Percentiles rank a stretch among this genome's conserved stretches.
Conservation (phyloP, 2,329 filamentous ascomycete genomes). For the Calonectria fujianensis region DNA sequence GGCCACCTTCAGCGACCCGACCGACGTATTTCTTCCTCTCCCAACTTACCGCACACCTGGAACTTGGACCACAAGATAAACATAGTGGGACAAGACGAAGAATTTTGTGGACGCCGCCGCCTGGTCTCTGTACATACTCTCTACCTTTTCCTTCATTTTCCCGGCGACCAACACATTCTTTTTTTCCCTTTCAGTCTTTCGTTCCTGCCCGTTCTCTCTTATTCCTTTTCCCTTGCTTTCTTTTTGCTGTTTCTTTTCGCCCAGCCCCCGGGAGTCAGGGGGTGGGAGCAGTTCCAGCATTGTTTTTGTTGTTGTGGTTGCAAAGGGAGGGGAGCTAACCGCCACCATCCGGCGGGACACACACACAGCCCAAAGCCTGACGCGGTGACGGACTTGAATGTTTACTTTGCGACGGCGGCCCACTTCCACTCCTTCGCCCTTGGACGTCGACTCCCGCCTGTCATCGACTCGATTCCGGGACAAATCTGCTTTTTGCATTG, state of each 20-base stretch:
- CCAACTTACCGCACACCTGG: conserved; percentile 20
- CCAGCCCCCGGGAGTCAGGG: not conserved
- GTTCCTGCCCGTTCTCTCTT: not conserved
- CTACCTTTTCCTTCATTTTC: conserved; percentile 27
- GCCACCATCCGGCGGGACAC: conserved; percentile 23
- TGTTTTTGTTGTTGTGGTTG: conserved; percentile 13
- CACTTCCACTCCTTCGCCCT: conserved; percentile 43
- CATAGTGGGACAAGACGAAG: conserved; percentile 21
- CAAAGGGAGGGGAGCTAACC: conserved; percentile 22
- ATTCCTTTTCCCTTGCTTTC: not conserved
- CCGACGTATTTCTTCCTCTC: conserved; percentile 11
- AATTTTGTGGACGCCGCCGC: conserved; percentile 27
- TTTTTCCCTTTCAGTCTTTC: conserved; percentile 6
- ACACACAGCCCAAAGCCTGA: conserved; percentile 35
- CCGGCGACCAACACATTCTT: conserved; percentile 19
- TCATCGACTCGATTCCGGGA: conserved; percentile 35
- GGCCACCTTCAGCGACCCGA: conserved; percentile 27
- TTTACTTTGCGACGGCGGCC: conserved; percentile 53
- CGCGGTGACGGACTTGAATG: conserved; percentile 47
- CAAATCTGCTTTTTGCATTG: conserved; percentile 34
- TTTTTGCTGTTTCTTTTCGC: conserved; percentile 2
- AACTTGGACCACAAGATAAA: conserved; percentile 31
- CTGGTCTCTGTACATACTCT: conserved; percentile 28
- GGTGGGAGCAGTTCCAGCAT: conserved; percentile 3
- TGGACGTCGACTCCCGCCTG: conserved; percentile 35